Percentiles rank a stretch among this genome's conserved stretches.
Evolutionary conservation across 495 filamentous ascomycete species (phyloP).

Genomic region (Penicillium ochrochloron): DNA sequence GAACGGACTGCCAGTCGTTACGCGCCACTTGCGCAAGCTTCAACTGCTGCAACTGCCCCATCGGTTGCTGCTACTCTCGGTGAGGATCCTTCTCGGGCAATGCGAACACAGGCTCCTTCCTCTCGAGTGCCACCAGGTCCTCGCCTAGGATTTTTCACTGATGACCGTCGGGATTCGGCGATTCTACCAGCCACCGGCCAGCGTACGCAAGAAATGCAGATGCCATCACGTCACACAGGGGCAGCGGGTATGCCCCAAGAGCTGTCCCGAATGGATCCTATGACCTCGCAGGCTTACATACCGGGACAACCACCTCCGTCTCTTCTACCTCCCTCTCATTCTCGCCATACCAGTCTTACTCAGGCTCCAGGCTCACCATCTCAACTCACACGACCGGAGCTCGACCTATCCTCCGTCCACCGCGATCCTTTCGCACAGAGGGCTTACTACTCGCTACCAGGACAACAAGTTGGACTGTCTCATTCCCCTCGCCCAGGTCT

Average conservation of each 20-base stretch:
- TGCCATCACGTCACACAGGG: constrained; percentile 40
- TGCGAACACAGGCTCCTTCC: constrained; percentile 34
- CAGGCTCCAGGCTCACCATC: constrained; percentile 46
- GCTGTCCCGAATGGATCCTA: constrained; percentile 43
- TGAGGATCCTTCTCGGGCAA: constrained; percentile 40
- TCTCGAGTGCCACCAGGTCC: constrained; percentile 43
- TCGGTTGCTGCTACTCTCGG: constrained; percentile 31
- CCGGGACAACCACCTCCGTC: constrained; percentile 36
- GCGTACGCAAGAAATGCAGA: constrained; percentile 38
- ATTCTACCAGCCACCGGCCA: constrained; percentile 35
- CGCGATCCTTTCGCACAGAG: constrained; percentile 45
- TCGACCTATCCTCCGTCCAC: constrained; percentile 44
- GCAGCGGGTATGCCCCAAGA: constrained; percentile 33
- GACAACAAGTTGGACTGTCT: constrained; percentile 32
- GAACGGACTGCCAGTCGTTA: constrained; percentile 46
- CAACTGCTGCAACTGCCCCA: constrained; percentile 37
- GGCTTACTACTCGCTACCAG: constrained; percentile 35
- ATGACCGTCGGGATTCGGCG: constrained; percentile 49
- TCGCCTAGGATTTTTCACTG: constrained; percentile 49
- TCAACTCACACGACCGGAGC: constrained; percentile 39
- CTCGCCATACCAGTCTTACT: constrained; percentile 46
- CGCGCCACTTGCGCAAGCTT: constrained; percentile 51
- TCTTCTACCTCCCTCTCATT: constrained; percentile 40
- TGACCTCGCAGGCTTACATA: constrained; percentile 43
- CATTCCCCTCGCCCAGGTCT: constrained; percentile 41